These are phyloP conservation scores for Euphrasia arctica DNA, from an alignment of 305 asterid species.

Conservation along the genomic window DNA sequence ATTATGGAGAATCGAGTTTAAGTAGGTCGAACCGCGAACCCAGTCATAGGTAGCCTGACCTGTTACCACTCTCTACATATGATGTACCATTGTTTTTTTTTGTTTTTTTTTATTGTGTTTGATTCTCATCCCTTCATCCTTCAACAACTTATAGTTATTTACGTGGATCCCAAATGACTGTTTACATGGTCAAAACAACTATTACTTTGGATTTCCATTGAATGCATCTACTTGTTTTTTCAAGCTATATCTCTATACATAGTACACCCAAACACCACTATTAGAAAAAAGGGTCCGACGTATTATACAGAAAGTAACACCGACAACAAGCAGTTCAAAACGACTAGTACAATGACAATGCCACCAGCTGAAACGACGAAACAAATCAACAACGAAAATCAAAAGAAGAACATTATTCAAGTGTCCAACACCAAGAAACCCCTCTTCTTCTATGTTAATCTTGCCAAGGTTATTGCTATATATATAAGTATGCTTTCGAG, in stretches of 20 bases:
- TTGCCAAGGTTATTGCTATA: conserved; percentile 53
- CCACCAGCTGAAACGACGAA: conserved; percentile 38
- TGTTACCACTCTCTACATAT: not conserved
- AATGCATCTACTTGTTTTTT: not conserved
- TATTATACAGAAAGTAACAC: not conserved
- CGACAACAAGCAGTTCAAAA: too few relatives aligned
- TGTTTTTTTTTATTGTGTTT: not conserved
- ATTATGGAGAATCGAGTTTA: not conserved
- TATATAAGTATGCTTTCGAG: too few relatives aligned
- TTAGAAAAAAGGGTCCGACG: not conserved
- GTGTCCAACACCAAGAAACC: conserved; percentile 88
- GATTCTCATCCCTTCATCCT: conserved; percentile 26
- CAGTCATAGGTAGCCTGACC: too few relatives aligned
- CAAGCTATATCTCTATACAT: conserved; percentile 22
- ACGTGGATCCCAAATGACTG: conserved; percentile 23
- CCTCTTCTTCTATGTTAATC: conserved; percentile 79
- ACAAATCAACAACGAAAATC: conserved; percentile 25
- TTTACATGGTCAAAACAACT: conserved; percentile 42
- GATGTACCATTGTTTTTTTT: not conserved
- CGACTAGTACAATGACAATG: conserved; percentile 38
- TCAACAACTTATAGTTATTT: conserved; percentile 27
- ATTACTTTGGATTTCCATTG: conserved; percentile 30
- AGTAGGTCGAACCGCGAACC: too few relatives aligned
- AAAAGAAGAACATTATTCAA: conserved; percentile 72
- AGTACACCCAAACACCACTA: not conserved